Evolutionary conservation across 2,329 filamentous ascomycete species (phyloP).

Genomic region (Hypoxylon sp.): DNA sequence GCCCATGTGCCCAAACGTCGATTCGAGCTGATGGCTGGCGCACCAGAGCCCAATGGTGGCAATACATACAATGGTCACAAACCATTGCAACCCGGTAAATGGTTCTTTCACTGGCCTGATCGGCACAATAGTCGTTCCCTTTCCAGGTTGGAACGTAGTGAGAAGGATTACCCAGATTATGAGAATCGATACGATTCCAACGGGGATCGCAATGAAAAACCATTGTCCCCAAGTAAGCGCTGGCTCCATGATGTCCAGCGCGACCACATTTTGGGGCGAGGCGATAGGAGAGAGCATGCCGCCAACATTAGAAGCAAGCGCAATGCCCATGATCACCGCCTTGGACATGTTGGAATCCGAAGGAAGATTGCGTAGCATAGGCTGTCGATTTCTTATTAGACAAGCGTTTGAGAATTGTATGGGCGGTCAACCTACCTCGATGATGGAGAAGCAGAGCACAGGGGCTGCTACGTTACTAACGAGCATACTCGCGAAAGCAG

Average conservation of each 20-base stretch:
- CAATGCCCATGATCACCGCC: constrained; percentile 93
- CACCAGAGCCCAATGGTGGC: constrained; percentile 92
- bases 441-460: constrained; percentile 96
- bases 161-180: constrained; percentile 90
- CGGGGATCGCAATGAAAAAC: constrained; percentile 96
- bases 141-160: constrained; percentile 83
- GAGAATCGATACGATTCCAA: constrained; percentile 87
- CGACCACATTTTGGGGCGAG: constrained; percentile 96
- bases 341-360: constrained; percentile 93
- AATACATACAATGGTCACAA: constrained; percentile 85
- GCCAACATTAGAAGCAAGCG: constrained; percentile 92
- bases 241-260: constrained; percentile 93
- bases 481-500: constrained; percentile 97
- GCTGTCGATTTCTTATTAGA: constrained; percentile 56
- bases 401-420: not conserved
- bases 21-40: constrained; percentile 85
- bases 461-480: constrained; percentile 98
- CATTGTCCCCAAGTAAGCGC: constrained; percentile 92
- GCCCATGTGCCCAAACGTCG: constrained; percentile 95
- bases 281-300: constrained; percentile 97
- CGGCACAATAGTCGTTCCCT: constrained; percentile 87
- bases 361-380: constrained; percentile 91
- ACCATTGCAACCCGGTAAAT: constrained; percentile 91
- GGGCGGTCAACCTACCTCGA: constrained; percentile 69
- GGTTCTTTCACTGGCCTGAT: constrained; percentile 89